Evolutionary conservation across 225 moss, liverwort and hornwort genomes (phyloP).

Genomic region (Marchantia polymorpha): DNA sequence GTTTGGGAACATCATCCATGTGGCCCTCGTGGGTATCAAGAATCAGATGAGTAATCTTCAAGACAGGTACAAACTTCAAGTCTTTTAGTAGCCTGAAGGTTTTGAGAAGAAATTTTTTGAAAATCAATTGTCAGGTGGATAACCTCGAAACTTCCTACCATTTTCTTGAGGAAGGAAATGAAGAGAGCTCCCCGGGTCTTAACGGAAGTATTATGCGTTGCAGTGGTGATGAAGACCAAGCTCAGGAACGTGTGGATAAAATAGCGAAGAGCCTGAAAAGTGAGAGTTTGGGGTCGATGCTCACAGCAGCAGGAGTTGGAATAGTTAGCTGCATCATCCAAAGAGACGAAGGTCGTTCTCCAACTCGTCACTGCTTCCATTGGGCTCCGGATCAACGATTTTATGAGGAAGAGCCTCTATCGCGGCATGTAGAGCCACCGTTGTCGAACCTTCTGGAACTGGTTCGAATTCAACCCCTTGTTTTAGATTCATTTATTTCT

Average conservation of each 20-base stretch:
- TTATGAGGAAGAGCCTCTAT: constrained; percentile 85
- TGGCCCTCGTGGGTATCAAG: constrained; percentile 85
- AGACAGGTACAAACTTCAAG: constrained; percentile 56
- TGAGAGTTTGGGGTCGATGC: constrained; percentile 79
- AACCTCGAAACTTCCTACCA: background rate
- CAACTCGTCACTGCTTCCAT: constrained; percentile 89
- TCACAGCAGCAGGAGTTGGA: constrained; percentile 78
- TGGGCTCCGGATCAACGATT: constrained; percentile 75
- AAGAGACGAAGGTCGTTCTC: constrained; percentile 87
- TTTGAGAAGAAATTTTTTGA: background rate
- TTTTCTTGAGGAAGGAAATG: background rate
- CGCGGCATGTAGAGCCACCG: constrained; percentile 95
- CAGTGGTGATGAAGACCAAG: constrained; percentile 98
- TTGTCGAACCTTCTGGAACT: constrained; percentile 87
- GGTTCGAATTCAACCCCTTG: constrained; percentile 34
- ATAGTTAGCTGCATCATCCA: constrained; percentile 93
- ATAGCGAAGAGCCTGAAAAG: constrained; percentile 78
- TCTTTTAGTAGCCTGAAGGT: background rate
- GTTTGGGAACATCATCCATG: constrained; percentile 77
- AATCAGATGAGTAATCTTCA: constrained; percentile 92
- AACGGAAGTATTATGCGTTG: background rate
- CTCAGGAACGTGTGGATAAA: constrained; percentile 81
- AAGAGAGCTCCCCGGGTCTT: background rate
- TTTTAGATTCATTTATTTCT: background rate
- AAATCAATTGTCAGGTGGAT: background rate